These are phyloP conservation scores for Rhizopogon rudus DNA, from an alignment of 768 basidiomycete genomes.

Conservation along the genomic window DNA sequence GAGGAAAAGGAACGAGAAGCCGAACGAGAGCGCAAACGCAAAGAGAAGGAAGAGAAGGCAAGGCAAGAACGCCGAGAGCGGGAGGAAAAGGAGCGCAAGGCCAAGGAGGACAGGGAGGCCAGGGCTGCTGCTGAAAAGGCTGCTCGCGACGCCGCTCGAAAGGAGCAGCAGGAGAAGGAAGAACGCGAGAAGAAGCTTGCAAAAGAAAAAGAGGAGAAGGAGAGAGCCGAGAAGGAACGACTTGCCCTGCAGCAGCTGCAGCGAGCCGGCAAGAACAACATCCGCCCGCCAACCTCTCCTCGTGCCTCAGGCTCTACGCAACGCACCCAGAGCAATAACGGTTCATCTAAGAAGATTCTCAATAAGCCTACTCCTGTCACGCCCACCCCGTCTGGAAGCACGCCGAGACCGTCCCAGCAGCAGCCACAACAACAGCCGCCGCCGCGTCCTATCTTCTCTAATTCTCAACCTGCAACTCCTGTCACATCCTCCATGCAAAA, in stretches of 20 bases:
- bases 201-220: slow-evolving; percentile 62
- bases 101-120: slow-evolving; percentile 60
- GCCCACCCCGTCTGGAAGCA: slow-evolving; percentile 15
- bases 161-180: slow-evolving; percentile 51
- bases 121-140: slow-evolving; percentile 46
- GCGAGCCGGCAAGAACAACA: slow-evolving; percentile 41
- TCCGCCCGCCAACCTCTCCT: slow-evolving; percentile 48
- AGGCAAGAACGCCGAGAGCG: slow-evolving; percentile 47
- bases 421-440: slow-evolving; percentile 34
- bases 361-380: slow-evolving; percentile 36
- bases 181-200: slow-evolving; percentile 64
- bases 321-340: slow-evolving; percentile 42
- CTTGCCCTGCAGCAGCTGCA: slow-evolving; percentile 37
- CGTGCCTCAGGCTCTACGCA: slow-evolving; percentile 45
- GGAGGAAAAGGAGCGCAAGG: slow-evolving; percentile 62
- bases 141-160: slow-evolving; percentile 30
- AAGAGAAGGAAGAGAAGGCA: slow-evolving; percentile 65
- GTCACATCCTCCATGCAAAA: slow-evolving; percentile 17
- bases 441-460: slow-evolving; percentile 28
- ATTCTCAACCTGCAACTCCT: slow-evolving; percentile 46
- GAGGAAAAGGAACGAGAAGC: slow-evolving; percentile 80
- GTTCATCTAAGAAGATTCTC: slow-evolving; percentile 56
- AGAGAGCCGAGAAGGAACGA: slow-evolving; percentile 47
- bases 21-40: slow-evolving; percentile 69
- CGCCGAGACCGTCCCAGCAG: slow-evolving; percentile 20